Conservation (phyloP, 805 yeast genomes). For the Kluyveromyces lactis region DNA sequence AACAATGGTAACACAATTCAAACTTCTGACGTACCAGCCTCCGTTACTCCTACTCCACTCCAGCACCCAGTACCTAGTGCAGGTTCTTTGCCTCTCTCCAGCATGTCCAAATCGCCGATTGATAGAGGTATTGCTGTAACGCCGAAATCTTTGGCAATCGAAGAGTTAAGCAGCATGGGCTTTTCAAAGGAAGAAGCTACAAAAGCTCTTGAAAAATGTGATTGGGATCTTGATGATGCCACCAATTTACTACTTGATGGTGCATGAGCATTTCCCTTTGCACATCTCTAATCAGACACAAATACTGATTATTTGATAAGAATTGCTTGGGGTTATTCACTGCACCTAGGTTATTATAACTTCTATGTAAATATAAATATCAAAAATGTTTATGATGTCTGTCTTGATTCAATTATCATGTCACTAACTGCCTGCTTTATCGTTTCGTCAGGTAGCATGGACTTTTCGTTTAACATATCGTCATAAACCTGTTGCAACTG, state of each 20-base stretch:
- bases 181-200: conserved; percentile 58
- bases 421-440: conserved; percentile 21
- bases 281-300: not conserved
- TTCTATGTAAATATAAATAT: not conserved
- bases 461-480: conserved; percentile 19
- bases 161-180: conserved; percentile 86
- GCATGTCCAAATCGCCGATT: conserved; percentile 6
- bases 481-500: conserved; percentile 27
- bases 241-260: conserved; percentile 74
- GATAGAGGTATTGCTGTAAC: conserved; percentile 33
- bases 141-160: conserved; percentile 51
- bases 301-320: too few species aligned
- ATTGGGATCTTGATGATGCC: conserved; percentile 80
- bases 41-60: conserved; percentile 11
- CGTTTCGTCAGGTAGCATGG: conserved; percentile 15
- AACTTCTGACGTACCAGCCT: conserved; percentile 5
- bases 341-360: not conserved
- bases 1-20: conserved; percentile 26
- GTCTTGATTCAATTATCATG: conserved; percentile 18
- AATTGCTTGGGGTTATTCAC: too few species aligned
- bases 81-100: conserved; percentile 6
- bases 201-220: conserved; percentile 57
- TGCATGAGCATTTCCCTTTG: conserved; percentile 32
- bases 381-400: conserved; percentile 1
- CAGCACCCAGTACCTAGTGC: conserved; percentile 12